phyloP scores from a whole-genome alignment of 78 protist genomes.

The Planoprotostelium fungivorum region DNA sequence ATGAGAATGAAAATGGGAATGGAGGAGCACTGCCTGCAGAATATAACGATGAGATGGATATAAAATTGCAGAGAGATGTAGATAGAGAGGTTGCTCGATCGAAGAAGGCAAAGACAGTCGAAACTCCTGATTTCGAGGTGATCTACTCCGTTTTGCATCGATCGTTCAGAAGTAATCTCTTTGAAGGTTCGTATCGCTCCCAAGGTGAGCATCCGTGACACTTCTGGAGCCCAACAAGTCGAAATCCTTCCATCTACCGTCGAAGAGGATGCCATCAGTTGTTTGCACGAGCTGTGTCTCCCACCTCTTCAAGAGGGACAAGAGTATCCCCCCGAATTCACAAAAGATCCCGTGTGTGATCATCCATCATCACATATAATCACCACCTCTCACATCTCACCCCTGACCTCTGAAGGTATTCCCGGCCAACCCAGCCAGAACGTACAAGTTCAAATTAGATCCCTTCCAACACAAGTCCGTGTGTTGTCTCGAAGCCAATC shows the following conservation, averaged over 20 bases:
- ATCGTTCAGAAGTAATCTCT: background rate
- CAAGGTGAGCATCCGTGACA: background rate
- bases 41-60: background rate
- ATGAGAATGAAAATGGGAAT: background rate
- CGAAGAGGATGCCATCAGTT: background rate
- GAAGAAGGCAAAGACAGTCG: background rate
- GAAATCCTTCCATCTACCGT: background rate
- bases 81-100: background rate
- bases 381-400: background rate
- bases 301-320: background rate
- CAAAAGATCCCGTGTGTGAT: background rate
- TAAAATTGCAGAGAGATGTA: background rate
- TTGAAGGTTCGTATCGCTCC: background rate
- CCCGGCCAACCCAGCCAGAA: constrained; percentile 34
- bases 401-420: too few relatives aligned
- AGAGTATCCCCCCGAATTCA: background rate
- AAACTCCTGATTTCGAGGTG: background rate
- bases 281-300: background rate
- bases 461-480: constrained; percentile 90
- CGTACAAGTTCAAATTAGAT: constrained; percentile 91
- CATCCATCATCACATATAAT: background rate
- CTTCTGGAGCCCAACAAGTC: background rate
- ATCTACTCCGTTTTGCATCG: background rate
- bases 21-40: too few relatives aligned
- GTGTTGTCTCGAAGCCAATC: constrained; percentile 77